Conservation (phyloP, 179 eudicot species). For the Beta lomatogona region DNA sequence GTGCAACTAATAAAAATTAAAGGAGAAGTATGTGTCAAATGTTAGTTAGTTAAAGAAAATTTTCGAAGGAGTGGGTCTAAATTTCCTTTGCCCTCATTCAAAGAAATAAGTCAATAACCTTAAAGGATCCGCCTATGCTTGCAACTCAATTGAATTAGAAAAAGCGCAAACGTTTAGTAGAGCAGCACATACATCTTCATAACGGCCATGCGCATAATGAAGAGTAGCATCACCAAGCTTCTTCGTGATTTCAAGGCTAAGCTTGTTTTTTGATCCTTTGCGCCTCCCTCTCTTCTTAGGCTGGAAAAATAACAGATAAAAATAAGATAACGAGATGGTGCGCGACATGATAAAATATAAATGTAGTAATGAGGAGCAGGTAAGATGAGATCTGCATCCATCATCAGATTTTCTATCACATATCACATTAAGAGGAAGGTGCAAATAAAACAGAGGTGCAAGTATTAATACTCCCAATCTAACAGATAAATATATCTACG, state of each 20-base stretch:
- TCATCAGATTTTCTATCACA: neutral
- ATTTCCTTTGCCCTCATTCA: too few relatives aligned
- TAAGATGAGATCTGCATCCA: neutral
- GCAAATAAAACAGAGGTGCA: neutral
- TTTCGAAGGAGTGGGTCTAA: too few relatives aligned
- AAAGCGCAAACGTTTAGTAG: neutral
- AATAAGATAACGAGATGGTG: neutral
- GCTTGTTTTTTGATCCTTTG: constrained; percentile 75
- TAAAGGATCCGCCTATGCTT: too few relatives aligned
- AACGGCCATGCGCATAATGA: constrained; percentile 72
- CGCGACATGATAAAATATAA: neutral
- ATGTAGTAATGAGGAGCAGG: neutral
- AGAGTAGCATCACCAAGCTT: constrained; percentile 91
- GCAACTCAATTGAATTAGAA: neutral
- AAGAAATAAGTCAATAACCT: too few relatives aligned
- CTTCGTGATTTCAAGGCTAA: constrained; percentile 60
- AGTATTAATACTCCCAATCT: neutral
- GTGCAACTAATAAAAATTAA: too few relatives aligned
- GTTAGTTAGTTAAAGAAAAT: too few relatives aligned
- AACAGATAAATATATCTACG: neutral
- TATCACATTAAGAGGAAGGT: neutral
- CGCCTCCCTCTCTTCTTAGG: constrained; percentile 74
- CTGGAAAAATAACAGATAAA: constrained; percentile 33
- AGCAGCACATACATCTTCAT: constrained; percentile 61
- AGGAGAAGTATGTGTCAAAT: too few relatives aligned